Evolutionary conservation across 2,329 filamentous ascomycete genomes (phyloP), one percentile per base, ranked within the genome.

Genomic region (Pseudocercospora fuligena): DNA sequence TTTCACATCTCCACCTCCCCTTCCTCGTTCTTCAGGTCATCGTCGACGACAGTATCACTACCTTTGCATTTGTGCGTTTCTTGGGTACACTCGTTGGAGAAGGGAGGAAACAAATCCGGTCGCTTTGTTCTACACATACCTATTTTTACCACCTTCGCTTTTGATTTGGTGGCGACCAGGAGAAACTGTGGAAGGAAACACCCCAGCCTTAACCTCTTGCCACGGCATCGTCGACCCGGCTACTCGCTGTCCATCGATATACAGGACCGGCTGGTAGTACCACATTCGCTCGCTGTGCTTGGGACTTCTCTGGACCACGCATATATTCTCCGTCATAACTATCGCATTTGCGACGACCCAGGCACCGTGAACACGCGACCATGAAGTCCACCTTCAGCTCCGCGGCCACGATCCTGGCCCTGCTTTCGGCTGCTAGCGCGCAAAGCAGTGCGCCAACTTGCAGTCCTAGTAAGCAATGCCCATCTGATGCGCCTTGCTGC

Each of bases 401-500:
- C 61, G 70, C 73, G 47, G 77, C 74, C 58, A 73, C 77, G 25
- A 61, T 78, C 53, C 73, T 74, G 56, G 73, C 78, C 21, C 72
- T 74, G 31, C 74, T 76, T 60, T 72, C 76, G 49, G 65, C 74
- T 61, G 67, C 73, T 43, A 69, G 46, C 58, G 74, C 72, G 23
- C 65, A 65, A 53, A 66, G 64, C 53, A 58, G n/a, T 25, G 70
- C 72, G 43, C 70, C 72, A 21, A 75, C 68, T n/a, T 79, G 77
- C 69, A 73, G 73, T 53, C 65, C 69, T 6, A 69, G 73, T 65
- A 74, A 69, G 58, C 70, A 69, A 29, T 79, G 78, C 60, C 77
- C 77, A 5, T 59, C 68, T 31, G 70, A 71, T 60, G 63, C 77
- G 29, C 78, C 78, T 23, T 79, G 78, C 74, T 79, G 78, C 62